A percentile compares a stretch with the other conserved stretches of the same genome.
Evolutionary conservation across 2,329 filamentous ascomycete genomes (phyloP).

Genomic region (Penicillium corylophilum): DNA sequence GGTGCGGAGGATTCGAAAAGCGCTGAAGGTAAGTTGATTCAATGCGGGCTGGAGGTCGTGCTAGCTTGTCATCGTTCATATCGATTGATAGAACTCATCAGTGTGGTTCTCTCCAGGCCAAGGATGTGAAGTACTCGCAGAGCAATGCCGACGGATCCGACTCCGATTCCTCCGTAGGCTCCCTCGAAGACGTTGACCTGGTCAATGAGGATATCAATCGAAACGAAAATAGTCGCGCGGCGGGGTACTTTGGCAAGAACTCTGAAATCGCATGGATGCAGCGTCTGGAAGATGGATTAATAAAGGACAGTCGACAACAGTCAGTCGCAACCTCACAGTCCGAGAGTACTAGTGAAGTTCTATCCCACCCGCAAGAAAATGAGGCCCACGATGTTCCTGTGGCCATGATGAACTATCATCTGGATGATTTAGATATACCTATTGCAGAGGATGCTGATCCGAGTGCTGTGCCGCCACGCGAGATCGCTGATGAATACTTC

Average conservation of each 20-base stretch:
- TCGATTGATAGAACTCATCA: not conserved
- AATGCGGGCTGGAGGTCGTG: not conserved
- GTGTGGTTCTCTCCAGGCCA: slow-evolving; percentile 4
- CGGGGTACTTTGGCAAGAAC: slow-evolving; percentile 45
- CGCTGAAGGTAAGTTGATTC: slow-evolving; percentile 24
- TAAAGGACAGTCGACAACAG: slow-evolving; percentile 17
- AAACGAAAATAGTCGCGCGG: slow-evolving; percentile 34
- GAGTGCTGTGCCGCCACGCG: slow-evolving; percentile 37
- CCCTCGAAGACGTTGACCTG: slow-evolving; percentile 41
- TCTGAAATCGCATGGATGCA: slow-evolving; percentile 47
- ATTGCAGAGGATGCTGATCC: slow-evolving; percentile 36
- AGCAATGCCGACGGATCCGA: slow-evolving; percentile 16
- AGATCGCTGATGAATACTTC: slow-evolving; percentile 40
- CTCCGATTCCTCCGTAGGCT: slow-evolving; percentile 31
- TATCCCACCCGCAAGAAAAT: not conserved
- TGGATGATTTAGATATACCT: slow-evolving; percentile 41
- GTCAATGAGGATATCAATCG: slow-evolving; percentile 45
- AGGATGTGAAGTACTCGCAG: slow-evolving; percentile 3
- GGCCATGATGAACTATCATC: slow-evolving; percentile 37
- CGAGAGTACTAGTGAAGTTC: not conserved
- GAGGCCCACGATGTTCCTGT: slow-evolving; percentile 20
- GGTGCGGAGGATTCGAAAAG: slow-evolving; percentile 26
- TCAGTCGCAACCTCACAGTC: not conserved
- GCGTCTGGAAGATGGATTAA: slow-evolving; percentile 32
- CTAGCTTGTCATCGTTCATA: not conserved